phyloP scores from a whole-genome alignment of 306 rosid species.

The Lagenaria siceraria region DNA sequence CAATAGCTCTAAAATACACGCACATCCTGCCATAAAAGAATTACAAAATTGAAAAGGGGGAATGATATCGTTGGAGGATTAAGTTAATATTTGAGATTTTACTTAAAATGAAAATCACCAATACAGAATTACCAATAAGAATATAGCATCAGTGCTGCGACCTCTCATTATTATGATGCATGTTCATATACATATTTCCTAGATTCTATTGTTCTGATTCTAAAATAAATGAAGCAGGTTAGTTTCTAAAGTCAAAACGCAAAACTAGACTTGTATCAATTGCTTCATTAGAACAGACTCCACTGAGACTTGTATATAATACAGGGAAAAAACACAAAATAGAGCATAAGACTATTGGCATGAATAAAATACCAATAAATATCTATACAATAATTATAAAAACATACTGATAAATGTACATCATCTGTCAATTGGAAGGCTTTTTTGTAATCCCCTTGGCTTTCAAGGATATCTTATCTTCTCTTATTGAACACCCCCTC shows the following conservation, averaged over 20 bases:
- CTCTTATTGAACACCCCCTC: too few relatives aligned
- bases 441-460: too few relatives aligned
- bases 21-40: conserved; percentile 52
- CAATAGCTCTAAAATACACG: conserved; percentile 85
- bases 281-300: background rate
- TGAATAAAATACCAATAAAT: background rate
- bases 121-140: background rate
- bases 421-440: too few relatives aligned
- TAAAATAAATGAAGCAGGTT: background rate
- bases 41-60: background rate
- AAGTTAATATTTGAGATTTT: background rate
- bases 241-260: background rate
- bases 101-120: background rate
- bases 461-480: too few relatives aligned
- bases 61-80: background rate
- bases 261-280: background rate
- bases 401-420: too few relatives aligned
- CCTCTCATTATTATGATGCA: background rate
- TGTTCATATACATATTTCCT: background rate
- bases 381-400: background rate
- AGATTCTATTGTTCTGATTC: background rate
- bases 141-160: background rate
- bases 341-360: background rate
- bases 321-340: background rate
- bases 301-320: too few relatives aligned